These are phyloP conservation scores for Fusarium albosuccineum DNA, from an alignment of 2,329 filamentous ascomycete species.

Conservation along the genomic window DNA sequence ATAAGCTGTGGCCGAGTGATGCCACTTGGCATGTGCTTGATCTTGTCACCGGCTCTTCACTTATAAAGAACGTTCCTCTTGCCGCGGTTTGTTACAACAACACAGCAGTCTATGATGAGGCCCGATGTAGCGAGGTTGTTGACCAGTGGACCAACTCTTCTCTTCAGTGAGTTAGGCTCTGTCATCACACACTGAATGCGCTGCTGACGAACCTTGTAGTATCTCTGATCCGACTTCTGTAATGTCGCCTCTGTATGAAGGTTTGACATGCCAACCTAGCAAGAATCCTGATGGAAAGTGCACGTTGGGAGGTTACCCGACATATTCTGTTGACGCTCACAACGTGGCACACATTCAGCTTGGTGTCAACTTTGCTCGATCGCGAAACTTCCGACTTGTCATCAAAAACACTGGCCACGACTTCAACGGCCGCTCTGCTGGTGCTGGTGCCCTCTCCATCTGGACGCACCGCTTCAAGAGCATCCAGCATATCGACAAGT, in stretches of 20 bases:
- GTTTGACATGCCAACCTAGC: conserved; percentile 52
- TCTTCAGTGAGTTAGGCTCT: conserved; percentile 32
- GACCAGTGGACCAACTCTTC: conserved; percentile 47
- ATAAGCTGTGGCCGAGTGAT: conserved; percentile 47
- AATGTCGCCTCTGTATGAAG: conserved; percentile 57
- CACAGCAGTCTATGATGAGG: conserved; percentile 43
- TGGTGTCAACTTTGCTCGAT: conserved; percentile 61
- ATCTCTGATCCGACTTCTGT: conserved; percentile 55
- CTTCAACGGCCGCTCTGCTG: conserved; percentile 65
- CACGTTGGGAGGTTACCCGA: conserved; percentile 57
- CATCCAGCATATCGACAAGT: conserved; percentile 42
- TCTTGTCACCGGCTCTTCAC: conserved; percentile 48
- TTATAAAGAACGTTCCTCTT: conserved; percentile 51
- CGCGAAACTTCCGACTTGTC: conserved; percentile 59
- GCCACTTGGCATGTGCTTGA: conserved; percentile 53
- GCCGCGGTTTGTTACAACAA: conserved; percentile 50
- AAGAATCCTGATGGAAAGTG: conserved; percentile 44
- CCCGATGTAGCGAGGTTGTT: conserved; percentile 44
- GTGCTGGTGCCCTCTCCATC: conserved; percentile 68
- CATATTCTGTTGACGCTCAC: conserved; percentile 57
- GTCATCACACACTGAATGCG: not conserved
- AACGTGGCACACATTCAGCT: conserved; percentile 61
- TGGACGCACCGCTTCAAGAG: conserved; percentile 69
- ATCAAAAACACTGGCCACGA: conserved; percentile 65
- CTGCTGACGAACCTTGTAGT: conserved; percentile 34